A percentile compares a stretch with the other conserved stretches of the same genome.
Conservation (phyloP, 805 yeast species). For the Candida loeiensis region DNA sequence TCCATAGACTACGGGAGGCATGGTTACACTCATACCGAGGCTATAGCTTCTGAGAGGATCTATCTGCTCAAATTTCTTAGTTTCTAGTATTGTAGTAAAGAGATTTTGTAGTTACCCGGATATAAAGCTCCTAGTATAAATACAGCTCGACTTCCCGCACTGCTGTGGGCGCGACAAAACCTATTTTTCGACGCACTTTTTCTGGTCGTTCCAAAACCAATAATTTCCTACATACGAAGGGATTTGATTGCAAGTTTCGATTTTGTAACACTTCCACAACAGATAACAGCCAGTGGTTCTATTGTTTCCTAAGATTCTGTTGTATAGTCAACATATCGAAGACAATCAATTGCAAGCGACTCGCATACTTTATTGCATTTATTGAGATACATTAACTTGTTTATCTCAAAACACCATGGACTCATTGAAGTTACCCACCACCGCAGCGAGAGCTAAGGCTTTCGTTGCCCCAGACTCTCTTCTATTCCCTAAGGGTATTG, state of each 20-base stretch:
- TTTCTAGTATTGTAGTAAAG: no score
- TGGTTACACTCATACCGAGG: no score
- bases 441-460: slow-evolving; percentile 72
- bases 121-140: slow-evolving; percentile 20
- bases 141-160: slow-evolving; percentile 18
- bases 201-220: slow-evolving; percentile 7
- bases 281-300: not conserved
- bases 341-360: not conserved
- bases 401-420: slow-evolving; percentile 50
- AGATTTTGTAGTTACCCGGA: slow-evolving; percentile 26
- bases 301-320: slow-evolving; percentile 1
- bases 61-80: no score
- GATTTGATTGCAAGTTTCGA: not conserved
- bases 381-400: slow-evolving; percentile 44
- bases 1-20: no score
- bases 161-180: slow-evolving; percentile 1
- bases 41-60: no score
- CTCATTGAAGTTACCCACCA: slow-evolving; percentile 69
- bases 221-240: not conserved
- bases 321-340: slow-evolving; percentile 5
- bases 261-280: slow-evolving; percentile 2
- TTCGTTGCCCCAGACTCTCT: slow-evolving; percentile 66
- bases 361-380: slow-evolving; percentile 1
- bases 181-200: slow-evolving; percentile 5
- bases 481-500: slow-evolving; percentile 56